Evolutionary conservation across 495 filamentous ascomycete genomes (phyloP), one percentile per base, ranked within the genome.

Genomic region (Penicillium dipodomyicola): DNA sequence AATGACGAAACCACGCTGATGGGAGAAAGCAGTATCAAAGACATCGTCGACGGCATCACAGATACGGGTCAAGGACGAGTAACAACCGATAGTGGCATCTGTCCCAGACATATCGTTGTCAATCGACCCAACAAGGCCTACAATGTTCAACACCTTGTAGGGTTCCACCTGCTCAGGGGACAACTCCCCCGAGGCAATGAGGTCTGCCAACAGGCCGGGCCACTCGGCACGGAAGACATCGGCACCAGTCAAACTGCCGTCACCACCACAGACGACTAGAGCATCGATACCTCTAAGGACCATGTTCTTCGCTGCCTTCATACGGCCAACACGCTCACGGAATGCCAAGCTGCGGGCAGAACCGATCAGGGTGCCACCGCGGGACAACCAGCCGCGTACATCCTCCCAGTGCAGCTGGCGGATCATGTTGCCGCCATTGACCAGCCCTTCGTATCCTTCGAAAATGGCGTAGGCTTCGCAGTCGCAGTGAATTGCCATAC

Each of bases 81-180:
- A 97, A 63, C 91, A 94, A 46, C 95, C 95, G 71, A 99, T 97
- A 22, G 95, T 99, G 50, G 94, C 93, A 67, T 99, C 95, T 22
- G 95, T 99, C 51, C 88, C 88, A 39, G 91, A 92, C 76, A 99
- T 88, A 67, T 99, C 95, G 68, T 99, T 99, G 79, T 99, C 95
- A 56, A 99, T 99, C 27, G 90, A 95, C 22, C 95, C 95, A 19
- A 99, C 95, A 50, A 97, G 77, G 20, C 95, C 95, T 27, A 96
- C 92, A 58, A 99, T 96, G 72, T 97, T 97, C 57, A 99, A 80
- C 52, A 92, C 82, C 58, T 81, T 78, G 74, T 88, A 93, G 2
- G 88, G 84, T 25, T 82, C 72, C 37, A 88, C 70, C 66, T 97
- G 85, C 33, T 88, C 83, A 30, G 77, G 57, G 7, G 82, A 85